Base-by-base conservation (phyloP, 345 rosid species). In the Eucalyptus decipiens region DNA sequence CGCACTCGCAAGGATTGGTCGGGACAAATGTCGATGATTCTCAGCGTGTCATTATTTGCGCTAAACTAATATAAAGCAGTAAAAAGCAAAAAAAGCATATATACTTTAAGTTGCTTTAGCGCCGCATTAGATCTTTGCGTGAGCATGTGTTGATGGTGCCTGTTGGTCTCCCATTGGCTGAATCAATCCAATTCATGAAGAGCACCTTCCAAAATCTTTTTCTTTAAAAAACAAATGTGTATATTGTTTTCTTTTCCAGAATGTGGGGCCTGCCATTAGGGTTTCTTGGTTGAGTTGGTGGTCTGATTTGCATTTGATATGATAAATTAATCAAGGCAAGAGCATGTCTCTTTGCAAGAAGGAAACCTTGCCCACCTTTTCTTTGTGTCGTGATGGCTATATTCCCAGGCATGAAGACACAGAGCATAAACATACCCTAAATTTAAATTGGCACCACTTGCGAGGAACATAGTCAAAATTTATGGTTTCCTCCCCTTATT, bases 21-120 rank as follows among this genome's bases (percentile, higher is more conserved):
- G 40, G 85, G 30, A 85, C 88, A 92, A 28, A 85, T 89, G 91
- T 90, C 92, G 90, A 92, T 90, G 93, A 91, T 93, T 91, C 93
- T 91, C 89, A 17, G 54, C 87, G 87, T 87, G 88, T 80, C 26
- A 87, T 88, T 67, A 34, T 67, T 65, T 42, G 60, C 58, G 21
- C 8, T 52, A 34, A 86, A 51, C 30, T 86, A 86, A 43, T 40
- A 88, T 89, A 87, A 89, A 91, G 88, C 87, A 91, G 91, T 89
- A 5, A 93, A 76, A 76, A 76, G 85, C 85, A 76, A 76, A 76
- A 76, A 76, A 93, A 93, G 96, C 94, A 94, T 90, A 89, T 92
- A 90, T 93, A 92, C 95, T 94, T 94, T 92, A 93, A 87, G 89
- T 87, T 83, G 92, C 92, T 90, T 91, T 93, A 67, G 86, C 91